Evolutionary conservation across 768 basidiomycete genomes (phyloP), one percentile per base, ranked within the genome.

Genomic region (Russula emetica): DNA sequence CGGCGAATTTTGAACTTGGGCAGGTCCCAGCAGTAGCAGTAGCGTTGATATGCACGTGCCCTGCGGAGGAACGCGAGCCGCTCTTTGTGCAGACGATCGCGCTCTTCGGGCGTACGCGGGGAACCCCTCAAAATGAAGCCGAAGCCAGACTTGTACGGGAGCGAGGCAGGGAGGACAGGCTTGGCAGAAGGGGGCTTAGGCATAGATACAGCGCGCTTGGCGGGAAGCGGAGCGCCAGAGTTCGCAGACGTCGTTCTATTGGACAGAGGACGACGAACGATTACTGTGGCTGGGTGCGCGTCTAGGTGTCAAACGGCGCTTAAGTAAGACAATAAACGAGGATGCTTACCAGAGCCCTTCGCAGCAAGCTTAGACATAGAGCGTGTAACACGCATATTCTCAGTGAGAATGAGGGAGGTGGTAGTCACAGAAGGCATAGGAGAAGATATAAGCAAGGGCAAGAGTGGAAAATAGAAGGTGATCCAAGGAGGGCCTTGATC

Each of bases 301-400:
- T 6, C 53, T 32, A 10, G 38, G 18, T 55, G 10, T 55, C 22
- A 16, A 26, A 13, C 32, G 7, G 11, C 32, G 38, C 20, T 16
- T 18, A 24, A 30, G 6, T 1, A 5, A 9, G 4, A 18, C 9
- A 7, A 26, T 20, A 11, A 11, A 52, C 4, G 49, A 61, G 13
- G 16, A 20, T 6, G 3, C 60, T 52, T 34, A 65, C 64, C 26
- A 40, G 24, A 44, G 42, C 55, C 49, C 42, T 60, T 49, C 13
- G 59, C 54, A 16, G 50, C 55, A 13, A 61, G 9, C 44, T 32
- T 65, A 14, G 59, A 56, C 32, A 56, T 45, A 10, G 59, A 52
- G 50, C 64, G 64, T 47, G 59, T 57, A 30, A 65, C 32, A 61
- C 64, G 59, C 60, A 47, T 65, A 26, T 61, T 65, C 55, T 65